Evolutionary conservation across 2,329 filamentous ascomycete species (phyloP).

Genomic region (Tolypocladium tundrense): DNA sequence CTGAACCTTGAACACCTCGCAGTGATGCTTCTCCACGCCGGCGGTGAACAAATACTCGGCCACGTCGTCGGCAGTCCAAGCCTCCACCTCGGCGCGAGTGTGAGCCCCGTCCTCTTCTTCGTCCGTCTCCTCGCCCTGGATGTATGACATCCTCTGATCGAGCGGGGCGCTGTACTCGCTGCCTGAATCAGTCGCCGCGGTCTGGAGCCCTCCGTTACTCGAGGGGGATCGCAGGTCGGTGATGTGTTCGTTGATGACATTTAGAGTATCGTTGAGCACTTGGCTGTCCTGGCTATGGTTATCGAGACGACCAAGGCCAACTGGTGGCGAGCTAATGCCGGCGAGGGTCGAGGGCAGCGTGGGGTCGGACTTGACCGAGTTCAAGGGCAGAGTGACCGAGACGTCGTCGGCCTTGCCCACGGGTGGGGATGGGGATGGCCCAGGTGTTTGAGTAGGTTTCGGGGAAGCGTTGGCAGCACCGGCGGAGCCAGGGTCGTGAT

Average conservation of each 20-base stretch:
- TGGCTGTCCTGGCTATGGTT: conserved; percentile 45
- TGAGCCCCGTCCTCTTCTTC: conserved; percentile 77
- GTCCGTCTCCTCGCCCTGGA: conserved; percentile 89
- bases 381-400: conserved; percentile 34
- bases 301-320: conserved; percentile 25
- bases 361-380: conserved; percentile 26
- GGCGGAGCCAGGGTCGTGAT: conserved; percentile 11
- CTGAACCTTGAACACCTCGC: conserved; percentile 88
- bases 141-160: conserved; percentile 74
- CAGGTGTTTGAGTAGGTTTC: conserved; percentile 20
- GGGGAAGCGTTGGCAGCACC: conserved; percentile 10
- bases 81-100: conserved; percentile 60
- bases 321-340: conserved; percentile 16
- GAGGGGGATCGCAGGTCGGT: conserved; percentile 62
- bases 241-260: conserved; percentile 95
- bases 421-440: conserved; percentile 18
- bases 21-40: conserved; percentile 82
- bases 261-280: conserved; percentile 88
- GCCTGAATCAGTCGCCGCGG: conserved; percentile 61
- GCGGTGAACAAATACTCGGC: conserved; percentile 79
- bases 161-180: conserved; percentile 82
- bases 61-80: conserved; percentile 73
- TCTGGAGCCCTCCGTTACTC: conserved; percentile 39
- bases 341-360: conserved; percentile 15
- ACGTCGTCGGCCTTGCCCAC: conserved; percentile 15